Conservation (phyloP, 495 filamentous ascomycete genomes). For the Tuber aestivum region DNA sequence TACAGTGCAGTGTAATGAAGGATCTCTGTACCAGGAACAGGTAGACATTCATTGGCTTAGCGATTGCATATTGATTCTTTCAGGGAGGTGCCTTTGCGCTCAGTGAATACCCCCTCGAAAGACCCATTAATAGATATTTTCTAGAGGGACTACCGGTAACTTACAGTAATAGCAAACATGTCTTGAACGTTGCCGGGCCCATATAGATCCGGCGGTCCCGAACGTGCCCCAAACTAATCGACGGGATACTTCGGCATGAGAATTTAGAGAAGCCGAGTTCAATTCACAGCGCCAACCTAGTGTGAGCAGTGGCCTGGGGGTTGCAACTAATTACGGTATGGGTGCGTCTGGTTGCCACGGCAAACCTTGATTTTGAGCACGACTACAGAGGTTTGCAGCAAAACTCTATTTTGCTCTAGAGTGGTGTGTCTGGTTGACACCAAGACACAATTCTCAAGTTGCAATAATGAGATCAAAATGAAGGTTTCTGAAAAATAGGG, state of each 20-base stretch:
- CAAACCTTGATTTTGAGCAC: too few species aligned
- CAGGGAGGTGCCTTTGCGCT: neutral
- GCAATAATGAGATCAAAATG: too few species aligned
- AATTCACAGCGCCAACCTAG: neutral
- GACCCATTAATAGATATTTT: neutral
- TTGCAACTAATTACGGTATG: too few species aligned
- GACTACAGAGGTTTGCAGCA: too few species aligned
- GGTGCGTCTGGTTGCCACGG: too few species aligned
- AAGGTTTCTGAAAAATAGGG: too few species aligned
- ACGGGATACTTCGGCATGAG: neutral
- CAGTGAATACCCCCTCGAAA: neutral
- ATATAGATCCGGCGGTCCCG: too few species aligned
- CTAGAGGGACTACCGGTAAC: neutral
- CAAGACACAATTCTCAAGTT: too few species aligned
- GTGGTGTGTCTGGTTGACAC: too few species aligned
- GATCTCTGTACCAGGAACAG: neutral
- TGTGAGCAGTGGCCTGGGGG: neutral
- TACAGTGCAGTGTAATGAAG: neutral
- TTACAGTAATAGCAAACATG: neutral
- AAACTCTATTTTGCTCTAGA: too few species aligned
- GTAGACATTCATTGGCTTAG: neutral
- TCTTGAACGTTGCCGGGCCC: neutral
- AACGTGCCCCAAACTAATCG: neutral
- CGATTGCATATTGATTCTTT: neutral
- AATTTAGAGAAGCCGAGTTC: neutral